A percentile compares a stretch with the other conserved stretches of the same genome.
phyloP scores from a whole-genome alignment of 805 yeast genomes.

The Schwanniomyces vanrijiae region DNA sequence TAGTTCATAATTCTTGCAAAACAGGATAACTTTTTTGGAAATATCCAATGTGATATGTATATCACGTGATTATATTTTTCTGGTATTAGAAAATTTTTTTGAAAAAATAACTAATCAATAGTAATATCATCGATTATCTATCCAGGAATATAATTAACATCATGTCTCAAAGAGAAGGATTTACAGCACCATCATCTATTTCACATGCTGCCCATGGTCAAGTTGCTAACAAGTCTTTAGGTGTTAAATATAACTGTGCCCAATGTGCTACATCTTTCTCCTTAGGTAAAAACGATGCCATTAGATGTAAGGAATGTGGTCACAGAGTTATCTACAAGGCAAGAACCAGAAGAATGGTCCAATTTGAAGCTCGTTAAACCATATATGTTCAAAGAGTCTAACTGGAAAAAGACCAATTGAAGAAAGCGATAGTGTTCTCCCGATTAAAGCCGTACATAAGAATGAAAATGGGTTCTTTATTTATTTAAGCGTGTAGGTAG shows the following conservation, averaged over 20 bases:
- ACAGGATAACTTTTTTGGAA: not conserved
- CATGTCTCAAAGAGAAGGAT: slow-evolving; percentile 77
- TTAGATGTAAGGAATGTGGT: slow-evolving; percentile 97
- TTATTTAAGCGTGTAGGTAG: not conserved
- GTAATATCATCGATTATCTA: not conserved
- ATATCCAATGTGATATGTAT: not conserved
- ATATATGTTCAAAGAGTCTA: not conserved
- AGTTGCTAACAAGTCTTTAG: slow-evolving; percentile 59
- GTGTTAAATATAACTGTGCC: slow-evolving; percentile 93
- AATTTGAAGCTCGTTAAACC: slow-evolving; percentile 44
- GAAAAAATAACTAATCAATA: not conserved
- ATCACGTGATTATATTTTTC: not conserved
- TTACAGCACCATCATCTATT: slow-evolving; percentile 75
- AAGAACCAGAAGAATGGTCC: slow-evolving; percentile 93
- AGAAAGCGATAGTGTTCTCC: not conserved
- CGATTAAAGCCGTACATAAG: not conserved
- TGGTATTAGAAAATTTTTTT: slow-evolving; percentile 1
- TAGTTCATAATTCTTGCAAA: not conserved
- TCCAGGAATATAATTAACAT: not conserved
- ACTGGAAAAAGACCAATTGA: not conserved
- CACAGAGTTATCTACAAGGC: slow-evolving; percentile 97
- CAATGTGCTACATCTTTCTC: slow-evolving; percentile 91
- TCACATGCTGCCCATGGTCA: slow-evolving; percentile 83
- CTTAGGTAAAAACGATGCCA: slow-evolving; percentile 90
- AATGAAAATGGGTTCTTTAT: not conserved